Base-by-base conservation (phyloP, 345 rosid genomes). In the Pistacia vera region DNA sequence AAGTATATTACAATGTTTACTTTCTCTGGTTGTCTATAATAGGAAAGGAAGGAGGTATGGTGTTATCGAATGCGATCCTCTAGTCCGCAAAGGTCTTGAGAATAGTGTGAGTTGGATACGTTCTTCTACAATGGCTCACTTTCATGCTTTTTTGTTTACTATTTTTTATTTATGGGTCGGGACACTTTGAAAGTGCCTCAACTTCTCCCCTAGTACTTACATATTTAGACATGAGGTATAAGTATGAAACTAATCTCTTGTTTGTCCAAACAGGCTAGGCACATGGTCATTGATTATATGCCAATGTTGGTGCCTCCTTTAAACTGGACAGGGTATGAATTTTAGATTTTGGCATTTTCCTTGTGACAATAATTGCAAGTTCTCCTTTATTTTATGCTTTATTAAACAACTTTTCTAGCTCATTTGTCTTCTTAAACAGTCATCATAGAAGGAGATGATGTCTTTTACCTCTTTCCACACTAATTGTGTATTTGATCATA, bases 251-350 rank as follows among this genome's bases (percentile, higher is more conserved):
- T 69, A 59, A 66, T 78, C 77, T 76, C 25, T 66, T 73, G 13
- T 75, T 75, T 65, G 48, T 80, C 65, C 46, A 52, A 80, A 55
- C 97, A 97, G 99, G 99, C 97, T 64, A 89, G 94, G 81, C 97
- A 94, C 84, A 94, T 94, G 98, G 97, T 97, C 80, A 91, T 97
- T 78, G 98, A 98, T 78, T 94, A 97, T 81, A 87, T 97, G 95
- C 99, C 99, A 55, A 97, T 97, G 99, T 70, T 97, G 81, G 83
- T 97, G 75, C 97, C 99, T 73, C 98, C 99, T 28, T 38, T 76
- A 82, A 89, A 94, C 77, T 97, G 99, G 99, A 90, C 85, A 78
- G 94, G 97, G 99, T 97, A 92, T 77, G 90, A 17, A n/a, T 56
- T 87, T 56, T 33, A 69, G 46, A 35, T 63, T 80, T 67, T 61